Percentiles rank a stretch among this genome's conserved stretches.
Conservation (phyloP, 2,329 filamentous ascomycete species). For the Chaetomium sp. region DNA sequence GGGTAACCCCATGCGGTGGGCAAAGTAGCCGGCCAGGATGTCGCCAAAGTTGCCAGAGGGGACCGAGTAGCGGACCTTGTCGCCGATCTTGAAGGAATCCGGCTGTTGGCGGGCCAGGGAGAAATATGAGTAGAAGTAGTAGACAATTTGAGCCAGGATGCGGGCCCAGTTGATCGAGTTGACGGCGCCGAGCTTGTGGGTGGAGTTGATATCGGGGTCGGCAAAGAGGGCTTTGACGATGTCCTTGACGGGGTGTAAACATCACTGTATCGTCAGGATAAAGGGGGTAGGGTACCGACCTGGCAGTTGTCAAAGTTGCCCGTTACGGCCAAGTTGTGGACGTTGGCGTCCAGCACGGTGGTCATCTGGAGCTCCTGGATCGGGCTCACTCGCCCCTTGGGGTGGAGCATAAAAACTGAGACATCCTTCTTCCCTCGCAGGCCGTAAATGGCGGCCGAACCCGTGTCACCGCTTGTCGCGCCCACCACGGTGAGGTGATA, state of each 20-base stretch:
- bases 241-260: conserved; percentile 54
- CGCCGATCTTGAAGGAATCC: conserved; percentile 61
- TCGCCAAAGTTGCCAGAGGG: conserved; percentile 97
- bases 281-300: conserved; percentile 45
- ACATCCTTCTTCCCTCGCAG: conserved; percentile 95
- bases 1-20: conserved; percentile 61
- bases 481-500: conserved; percentile 86
- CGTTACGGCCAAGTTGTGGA: conserved; percentile 86
- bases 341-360: conserved; percentile 84
- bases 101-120: conserved; percentile 63
- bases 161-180: conserved; percentile 97
- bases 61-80: conserved; percentile 81
- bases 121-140: conserved; percentile 97
- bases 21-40: conserved; percentile 91
- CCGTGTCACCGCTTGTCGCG: conserved; percentile 82
- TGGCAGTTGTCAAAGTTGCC: conserved; percentile 98
- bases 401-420: conserved; percentile 91
- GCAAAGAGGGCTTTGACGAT: conserved; percentile 92
- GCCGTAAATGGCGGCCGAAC: conserved; percentile 94
- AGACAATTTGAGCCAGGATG: conserved; percentile 94
- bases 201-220: conserved; percentile 79
- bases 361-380: conserved; percentile 98
- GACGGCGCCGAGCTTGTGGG: conserved; percentile 83
- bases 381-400: conserved; percentile 85
- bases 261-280: background rate